A percentile compares a stretch with the other conserved stretches of the same genome.
Evolutionary conservation across 345 rosid genomes (phyloP).

Genomic region (Lepidium didymum): DNA sequence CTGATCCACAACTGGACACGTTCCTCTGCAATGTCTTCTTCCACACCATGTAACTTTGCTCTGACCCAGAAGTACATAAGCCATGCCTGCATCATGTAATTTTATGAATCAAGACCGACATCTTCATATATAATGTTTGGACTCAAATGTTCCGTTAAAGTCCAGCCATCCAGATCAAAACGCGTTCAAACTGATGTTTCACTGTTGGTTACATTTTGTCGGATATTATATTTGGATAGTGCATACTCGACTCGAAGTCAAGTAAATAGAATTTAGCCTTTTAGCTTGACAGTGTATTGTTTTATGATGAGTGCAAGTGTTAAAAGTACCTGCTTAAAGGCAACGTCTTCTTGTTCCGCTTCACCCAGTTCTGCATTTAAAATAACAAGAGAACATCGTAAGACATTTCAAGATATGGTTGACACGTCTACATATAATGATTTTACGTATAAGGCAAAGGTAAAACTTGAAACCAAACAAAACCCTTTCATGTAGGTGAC

Average conservation of each 20-base stretch:
- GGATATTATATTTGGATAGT: neutral
- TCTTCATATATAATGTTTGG: neutral
- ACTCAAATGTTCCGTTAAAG: neutral
- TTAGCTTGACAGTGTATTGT: neutral
- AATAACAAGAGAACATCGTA: neutral
- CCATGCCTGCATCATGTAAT: slow-evolving; percentile 58
- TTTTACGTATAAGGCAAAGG: neutral
- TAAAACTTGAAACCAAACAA: neutral
- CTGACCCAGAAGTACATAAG: slow-evolving; percentile 83
- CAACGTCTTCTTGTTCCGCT: slow-evolving; percentile 82
- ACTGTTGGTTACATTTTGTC: neutral
- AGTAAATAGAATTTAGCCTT: neutral
- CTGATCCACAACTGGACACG: slow-evolving; percentile 69
- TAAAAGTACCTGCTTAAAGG: slow-evolving; percentile 71
- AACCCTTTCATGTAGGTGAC: neutral
- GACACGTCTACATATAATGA: neutral
- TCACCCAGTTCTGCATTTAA: slow-evolving; percentile 61
- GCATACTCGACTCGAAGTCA: neutral
- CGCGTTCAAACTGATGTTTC: neutral
- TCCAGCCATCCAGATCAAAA: neutral
- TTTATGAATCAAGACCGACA: neutral
- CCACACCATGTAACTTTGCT: slow-evolving; percentile 61
- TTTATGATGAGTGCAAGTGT: neutral
- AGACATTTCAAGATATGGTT: neutral
- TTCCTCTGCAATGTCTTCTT: slow-evolving; percentile 82